Base-by-base conservation (phyloP, 805 yeast species). In the Yamadazyma laniorum region DNA sequence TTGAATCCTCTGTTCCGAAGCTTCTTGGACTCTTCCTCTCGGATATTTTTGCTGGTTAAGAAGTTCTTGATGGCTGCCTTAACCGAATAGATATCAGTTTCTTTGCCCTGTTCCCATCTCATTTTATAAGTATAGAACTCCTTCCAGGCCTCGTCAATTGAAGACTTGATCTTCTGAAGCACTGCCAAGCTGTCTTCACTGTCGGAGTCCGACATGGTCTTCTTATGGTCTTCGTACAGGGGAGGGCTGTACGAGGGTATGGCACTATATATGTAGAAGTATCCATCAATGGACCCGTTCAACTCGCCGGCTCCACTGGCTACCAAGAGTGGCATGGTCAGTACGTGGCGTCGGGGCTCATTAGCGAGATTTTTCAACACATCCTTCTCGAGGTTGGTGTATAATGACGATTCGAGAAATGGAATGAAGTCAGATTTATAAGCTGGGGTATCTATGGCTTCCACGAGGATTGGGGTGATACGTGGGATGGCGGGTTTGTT, bases 261-360 rank as follows among this genome's bases (percentile, higher is more conserved):
- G 2, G 86, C 81, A 39, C 81, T 74, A 56, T 83, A 85, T 32
- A 81, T 79, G 25, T 82, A 68, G 29, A 82, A 65, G 55, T 85
- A 85, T 0, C 90, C 91, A 53, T 82, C 83, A n/a, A 85, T 73
- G 22, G 77, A 69, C 4, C 89, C 90, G 53, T 85, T 83, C 48
- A 85, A 58, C 43, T 83, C 91, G 29, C 86, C 75, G 4, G 89
- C 85, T 1, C 93, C 93, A 26, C 87, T 79, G 4, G 88, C 91
- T 3, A 82, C 85, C 9, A 85, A 56, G 39, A 85, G 56, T 3
- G 90, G 85, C 36, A 78, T 79, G 5, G 87, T 80, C 9, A 76
- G 70, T 0, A 78, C 84, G 3, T 81, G 80, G 42, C 67, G 63
- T 34, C 84, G 53, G 6, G 85, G 85, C 45, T 75, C 82, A 43